A percentile compares a stretch with the other conserved stretches of the same genome.
Evolutionary conservation across 2,329 filamentous ascomycete species (phyloP).

Genomic region (Phoma sp.): DNA sequence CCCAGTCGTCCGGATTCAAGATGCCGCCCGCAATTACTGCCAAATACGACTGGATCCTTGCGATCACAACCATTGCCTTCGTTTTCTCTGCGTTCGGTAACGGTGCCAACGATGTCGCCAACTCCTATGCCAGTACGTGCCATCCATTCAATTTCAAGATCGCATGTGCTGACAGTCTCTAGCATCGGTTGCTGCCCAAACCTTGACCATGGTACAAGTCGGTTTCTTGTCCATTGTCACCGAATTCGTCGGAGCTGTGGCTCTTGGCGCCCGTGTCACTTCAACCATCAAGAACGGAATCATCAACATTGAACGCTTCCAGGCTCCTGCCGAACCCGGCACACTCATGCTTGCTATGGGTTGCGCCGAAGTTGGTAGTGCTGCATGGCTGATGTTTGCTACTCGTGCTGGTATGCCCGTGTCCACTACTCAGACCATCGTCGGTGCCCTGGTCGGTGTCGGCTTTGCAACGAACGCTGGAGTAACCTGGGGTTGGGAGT

Average conservation of each 20-base stretch:
- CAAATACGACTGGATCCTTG: constrained; percentile 52
- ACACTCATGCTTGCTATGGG: constrained; percentile 67
- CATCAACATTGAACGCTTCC: constrained; percentile 59
- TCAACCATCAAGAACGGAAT: constrained; percentile 69
- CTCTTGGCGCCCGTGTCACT: constrained; percentile 62
- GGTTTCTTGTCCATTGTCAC: constrained; percentile 59
- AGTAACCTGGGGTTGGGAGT: constrained; percentile 36
- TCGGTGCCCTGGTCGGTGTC: constrained; percentile 67
- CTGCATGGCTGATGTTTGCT: constrained; percentile 64
- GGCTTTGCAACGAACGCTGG: constrained; percentile 57
- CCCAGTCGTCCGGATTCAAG: constrained; percentile 2
- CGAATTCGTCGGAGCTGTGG: constrained; percentile 62
- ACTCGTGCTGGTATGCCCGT: constrained; percentile 63
- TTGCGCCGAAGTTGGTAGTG: constrained; percentile 62
- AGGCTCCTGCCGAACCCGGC: constrained; percentile 51
- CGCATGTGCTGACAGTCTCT: constrained; percentile 3
- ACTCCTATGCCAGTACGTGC: constrained; percentile 58
- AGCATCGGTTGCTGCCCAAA: constrained; percentile 56
- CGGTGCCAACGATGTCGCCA: constrained; percentile 62
- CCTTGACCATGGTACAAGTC: constrained; percentile 61
- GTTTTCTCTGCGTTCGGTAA: constrained; percentile 48
- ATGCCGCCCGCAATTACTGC: constrained; percentile 34
- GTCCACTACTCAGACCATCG: constrained; percentile 68
- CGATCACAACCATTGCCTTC: constrained; percentile 50
- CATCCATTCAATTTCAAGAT: background rate